Conservation (phyloP, 2,329 filamentous ascomycete genomes). For the Trichoderma atroviride region DNA sequence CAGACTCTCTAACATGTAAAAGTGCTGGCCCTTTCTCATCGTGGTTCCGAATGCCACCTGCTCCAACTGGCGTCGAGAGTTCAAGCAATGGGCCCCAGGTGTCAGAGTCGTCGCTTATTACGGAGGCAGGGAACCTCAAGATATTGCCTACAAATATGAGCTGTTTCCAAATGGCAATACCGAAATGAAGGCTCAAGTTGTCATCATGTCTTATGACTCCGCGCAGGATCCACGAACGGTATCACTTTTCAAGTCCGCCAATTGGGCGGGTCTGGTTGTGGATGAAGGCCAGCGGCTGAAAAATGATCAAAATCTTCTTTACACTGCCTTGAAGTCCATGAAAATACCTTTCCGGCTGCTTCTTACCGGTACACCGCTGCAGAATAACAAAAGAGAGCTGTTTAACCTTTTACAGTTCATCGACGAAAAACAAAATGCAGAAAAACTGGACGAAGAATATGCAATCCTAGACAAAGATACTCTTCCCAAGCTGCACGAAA, state of each 20-base stretch:
- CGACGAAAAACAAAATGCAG: slow-evolving; percentile 71
- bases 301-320: slow-evolving; percentile 84
- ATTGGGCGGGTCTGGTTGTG: slow-evolving; percentile 86
- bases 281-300: slow-evolving; percentile 96
- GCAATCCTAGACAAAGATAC: slow-evolving; percentile 80
- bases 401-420: slow-evolving; percentile 98
- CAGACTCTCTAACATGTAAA: slow-evolving; percentile 27
- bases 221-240: slow-evolving; percentile 72
- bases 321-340: slow-evolving; percentile 71
- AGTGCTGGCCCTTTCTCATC: slow-evolving; percentile 87
- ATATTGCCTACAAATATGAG: slow-evolving; percentile 79
- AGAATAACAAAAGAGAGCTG: slow-evolving; percentile 92
- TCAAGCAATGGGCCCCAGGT: slow-evolving; percentile 88
- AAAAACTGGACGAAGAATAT: slow-evolving; percentile 73
- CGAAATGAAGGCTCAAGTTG: slow-evolving; percentile 82
- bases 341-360: slow-evolving; percentile 82
- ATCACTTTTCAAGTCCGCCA: slow-evolving; percentile 67
- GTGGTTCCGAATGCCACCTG: slow-evolving; percentile 95
- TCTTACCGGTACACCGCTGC: slow-evolving; percentile 87
- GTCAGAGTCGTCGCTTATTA: slow-evolving; percentile 92
- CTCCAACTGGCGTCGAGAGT: slow-evolving; percentile 95
- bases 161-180: slow-evolving; percentile 70
- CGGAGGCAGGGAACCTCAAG: slow-evolving; percentile 72
- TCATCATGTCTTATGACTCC: slow-evolving; percentile 94
- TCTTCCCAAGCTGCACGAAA: slow-evolving; percentile 75